These are phyloP conservation scores for Nakazawaea molendinolei DNA, from an alignment of 805 yeast genomes.

Conservation along the genomic window DNA sequence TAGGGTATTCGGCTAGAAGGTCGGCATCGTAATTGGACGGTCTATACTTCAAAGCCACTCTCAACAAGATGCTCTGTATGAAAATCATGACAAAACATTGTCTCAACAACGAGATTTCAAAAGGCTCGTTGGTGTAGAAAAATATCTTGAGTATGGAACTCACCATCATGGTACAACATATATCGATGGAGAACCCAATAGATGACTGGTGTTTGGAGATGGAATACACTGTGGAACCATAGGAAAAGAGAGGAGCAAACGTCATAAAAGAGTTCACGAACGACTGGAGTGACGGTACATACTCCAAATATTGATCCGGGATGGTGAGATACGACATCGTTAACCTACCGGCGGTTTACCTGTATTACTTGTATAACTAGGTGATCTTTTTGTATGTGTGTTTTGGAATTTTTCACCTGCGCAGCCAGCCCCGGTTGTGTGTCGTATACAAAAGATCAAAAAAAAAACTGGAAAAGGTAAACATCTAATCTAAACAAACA, in stretches of 20 bases:
- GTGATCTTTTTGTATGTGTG: not conserved
- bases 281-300: conserved; percentile 36
- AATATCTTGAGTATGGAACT: conserved; percentile 68
- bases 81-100: conserved; percentile 84
- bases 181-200: conserved; percentile 83
- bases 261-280: conserved; percentile 61
- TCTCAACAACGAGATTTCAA: conserved; percentile 68
- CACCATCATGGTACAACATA: conserved; percentile 85
- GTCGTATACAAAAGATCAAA: not conserved
- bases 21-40: conserved; percentile 34
- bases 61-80: conserved; percentile 62
- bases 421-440: not conserved
- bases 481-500: too few relatives aligned
- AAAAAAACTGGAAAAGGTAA: too few relatives aligned
- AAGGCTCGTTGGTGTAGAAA: conserved; percentile 75
- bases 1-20: conserved; percentile 25
- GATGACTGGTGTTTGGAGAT: conserved; percentile 60
- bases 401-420: not conserved
- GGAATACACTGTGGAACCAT: conserved; percentile 73
- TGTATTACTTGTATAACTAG: too few relatives aligned
- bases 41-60: conserved; percentile 55
- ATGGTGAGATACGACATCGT: conserved; percentile 12
- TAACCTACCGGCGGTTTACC: too few relatives aligned
- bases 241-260: conserved; percentile 79
- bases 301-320: conserved; percentile 11